Evolutionary conservation across 495 filamentous ascomycete genomes (phyloP), one percentile per base, ranked within the genome.

Genomic region (Patellaria atrata): DNA sequence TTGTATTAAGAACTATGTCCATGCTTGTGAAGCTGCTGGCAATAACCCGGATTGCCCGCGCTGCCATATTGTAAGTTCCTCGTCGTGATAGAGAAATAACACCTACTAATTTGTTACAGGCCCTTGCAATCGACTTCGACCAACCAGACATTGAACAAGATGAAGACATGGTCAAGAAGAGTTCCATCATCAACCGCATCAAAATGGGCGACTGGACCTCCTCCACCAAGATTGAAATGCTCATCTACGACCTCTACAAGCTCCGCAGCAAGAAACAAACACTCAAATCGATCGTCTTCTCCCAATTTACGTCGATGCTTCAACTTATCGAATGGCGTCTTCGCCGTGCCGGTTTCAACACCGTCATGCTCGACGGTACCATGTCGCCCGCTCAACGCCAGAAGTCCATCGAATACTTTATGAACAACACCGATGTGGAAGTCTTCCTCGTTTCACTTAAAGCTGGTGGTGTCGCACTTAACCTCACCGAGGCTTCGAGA

Each of bases 181-280:
- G 71, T 4, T 89, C 82, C 7, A 96, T 97, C 56, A 92, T 94
- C 63, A 94, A 93, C 55, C 79, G 89, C 25, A 94, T 96, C 52
- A 77, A 82, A 50, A 94, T 94, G 87, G 80, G 86, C 43, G 75
- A 92, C 44, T 97, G 89, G 89, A 92, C 82, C 1, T 91, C 82
- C 1, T 93, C 84, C 2, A 92, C 87, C 27, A 97, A 97, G 61
- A 97, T 97, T 44, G 89, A 97, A 62, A 77, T 86, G 50, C 69
- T 96, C 9, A 75, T 96, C 10, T 87, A 94, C 43, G 85, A 94
- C 43, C 71, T 97, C 1, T 84, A 86, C 62, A 75, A 79, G 51
- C 64, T 94, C 34, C 68, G 89, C 40, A 86, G 73, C 33, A 80
- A 86, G 56, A 92, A 92, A 45, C 77, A 83, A 28, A 91, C 85